A percentile compares a stretch with the other conserved stretches of the same genome.
Conservation (phyloP, 2,329 filamentous ascomycete genomes). For the Fonsecaea nubica region DNA sequence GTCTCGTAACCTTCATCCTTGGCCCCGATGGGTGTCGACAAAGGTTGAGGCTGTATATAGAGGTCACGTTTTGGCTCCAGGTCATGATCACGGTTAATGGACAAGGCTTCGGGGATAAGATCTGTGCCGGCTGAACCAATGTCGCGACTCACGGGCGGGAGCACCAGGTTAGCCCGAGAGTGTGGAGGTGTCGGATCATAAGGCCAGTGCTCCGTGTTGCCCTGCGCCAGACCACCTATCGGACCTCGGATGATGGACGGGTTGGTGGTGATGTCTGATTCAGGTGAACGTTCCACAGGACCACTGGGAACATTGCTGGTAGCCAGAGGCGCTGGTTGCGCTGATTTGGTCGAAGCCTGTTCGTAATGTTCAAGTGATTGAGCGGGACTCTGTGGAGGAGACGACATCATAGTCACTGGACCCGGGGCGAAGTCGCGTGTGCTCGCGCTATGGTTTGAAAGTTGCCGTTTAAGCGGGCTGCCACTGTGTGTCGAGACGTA, state of each 20-base stretch:
- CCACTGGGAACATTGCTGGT: slow-evolving; percentile 20
- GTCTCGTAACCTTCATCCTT: slow-evolving; percentile 95
- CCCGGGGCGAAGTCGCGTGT: slow-evolving; percentile 48
- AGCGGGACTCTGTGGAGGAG: slow-evolving; percentile 61
- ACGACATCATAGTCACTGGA: slow-evolving; percentile 51
- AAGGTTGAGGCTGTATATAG: slow-evolving; percentile 48
- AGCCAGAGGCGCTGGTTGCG: slow-evolving; percentile 33
- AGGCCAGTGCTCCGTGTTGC: slow-evolving; percentile 60
- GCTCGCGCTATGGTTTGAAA: slow-evolving; percentile 46
- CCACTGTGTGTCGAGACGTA: slow-evolving; percentile 44
- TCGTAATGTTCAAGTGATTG: slow-evolving; percentile 25
- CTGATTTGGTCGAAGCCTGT: slow-evolving; percentile 11
- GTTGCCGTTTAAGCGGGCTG: slow-evolving; percentile 55
- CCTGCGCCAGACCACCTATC: slow-evolving; percentile 62
- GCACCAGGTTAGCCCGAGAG: slow-evolving; percentile 44
- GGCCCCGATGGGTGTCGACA: slow-evolving; percentile 63
- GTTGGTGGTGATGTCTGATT: slow-evolving; percentile 77
- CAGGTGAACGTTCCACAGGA: slow-evolving; percentile 40
- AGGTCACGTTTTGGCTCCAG: slow-evolving; percentile 46
- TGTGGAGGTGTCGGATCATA: slow-evolving; percentile 61
- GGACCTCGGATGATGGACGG: slow-evolving; percentile 82
- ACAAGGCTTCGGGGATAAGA: slow-evolving; percentile 40
- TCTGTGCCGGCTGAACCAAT: slow-evolving; percentile 54
- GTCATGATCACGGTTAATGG: slow-evolving; percentile 46
- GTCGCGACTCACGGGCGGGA: slow-evolving; percentile 47